Conservation (phyloP, 768 basidiomycete species). For the Rubroboletus pulcherrimus region DNA sequence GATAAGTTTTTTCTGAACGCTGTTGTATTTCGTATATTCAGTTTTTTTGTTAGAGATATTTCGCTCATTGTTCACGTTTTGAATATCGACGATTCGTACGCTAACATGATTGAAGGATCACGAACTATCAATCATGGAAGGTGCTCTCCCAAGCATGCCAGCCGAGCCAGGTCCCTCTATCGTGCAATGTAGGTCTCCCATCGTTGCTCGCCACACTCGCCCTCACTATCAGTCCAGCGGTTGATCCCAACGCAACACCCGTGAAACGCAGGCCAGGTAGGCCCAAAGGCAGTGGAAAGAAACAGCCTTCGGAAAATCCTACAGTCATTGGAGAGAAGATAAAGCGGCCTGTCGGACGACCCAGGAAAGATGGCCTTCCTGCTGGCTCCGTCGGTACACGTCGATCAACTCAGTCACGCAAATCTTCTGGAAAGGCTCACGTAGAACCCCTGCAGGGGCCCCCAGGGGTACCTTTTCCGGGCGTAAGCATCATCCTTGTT, state of each 20-base stretch:
- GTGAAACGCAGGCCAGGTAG: constrained; percentile 70
- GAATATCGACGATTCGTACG: constrained; percentile 15
- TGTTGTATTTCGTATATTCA: constrained; percentile 34
- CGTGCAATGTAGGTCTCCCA: constrained; percentile 19
- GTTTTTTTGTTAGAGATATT: constrained; percentile 32
- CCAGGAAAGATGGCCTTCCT: constrained; percentile 77
- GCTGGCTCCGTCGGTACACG: constrained; percentile 61
- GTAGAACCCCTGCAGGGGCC: constrained; percentile 20
- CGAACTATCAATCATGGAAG: constrained; percentile 21
- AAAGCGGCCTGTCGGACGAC: constrained; percentile 77
- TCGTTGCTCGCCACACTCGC: background rate
- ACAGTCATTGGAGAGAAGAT: constrained; percentile 46
- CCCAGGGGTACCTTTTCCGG: constrained; percentile 31
- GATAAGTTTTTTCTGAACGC: constrained; percentile 30
- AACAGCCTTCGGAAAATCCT: constrained; percentile 42
- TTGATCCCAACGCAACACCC: constrained; percentile 32
- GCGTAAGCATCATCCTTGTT: constrained; percentile 15
- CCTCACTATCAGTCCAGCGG: constrained; percentile 15
- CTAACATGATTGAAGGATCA: constrained; percentile 28
- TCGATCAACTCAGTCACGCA: constrained; percentile 40
- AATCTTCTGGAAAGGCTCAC: constrained; percentile 32
- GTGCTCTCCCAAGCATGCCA: constrained; percentile 23
- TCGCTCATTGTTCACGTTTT: constrained; percentile 16
- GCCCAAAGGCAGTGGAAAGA: constrained; percentile 79
- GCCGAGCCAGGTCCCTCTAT: constrained; percentile 27